Evolutionary conservation across 192 early-diverging fungal genomes (phyloP), one percentile per base, ranked within the genome.

Genomic region (Thamnidium elegans): DNA sequence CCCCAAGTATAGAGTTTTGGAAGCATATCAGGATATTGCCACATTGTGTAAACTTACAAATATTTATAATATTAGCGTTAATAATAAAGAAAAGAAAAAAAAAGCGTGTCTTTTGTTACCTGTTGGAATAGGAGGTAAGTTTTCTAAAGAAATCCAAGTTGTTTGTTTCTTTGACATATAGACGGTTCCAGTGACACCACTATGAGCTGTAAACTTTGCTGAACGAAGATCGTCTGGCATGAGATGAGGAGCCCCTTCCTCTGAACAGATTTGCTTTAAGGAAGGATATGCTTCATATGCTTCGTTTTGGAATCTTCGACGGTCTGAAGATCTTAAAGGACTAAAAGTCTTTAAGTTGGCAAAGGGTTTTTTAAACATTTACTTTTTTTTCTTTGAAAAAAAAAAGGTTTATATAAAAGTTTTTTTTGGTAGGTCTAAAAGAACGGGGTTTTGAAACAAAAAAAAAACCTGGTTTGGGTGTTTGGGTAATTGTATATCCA

Each of bases 331-430:
- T 7, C 90, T 80, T 21, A 93, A 67, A 26, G 81, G 71, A 30
- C 86, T 83, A 67, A 84, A 90, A 10, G 84, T 70, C 66, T 94
- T 94, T 39, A 87, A 71, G 15, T 71, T 79, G 9, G 83, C 70
- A 48, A 86, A 72, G 0, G 88, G 86, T 69, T 91, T 92, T 62
- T 89, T 91, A 69, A 91, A 91, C 89, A 91, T 91, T n/a, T n/a
- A n/a, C n/a, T n/a, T n/a, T n/a, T n/a, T n/a, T n/a, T n/a, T n/a
- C n/a, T n/a, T n/a, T n/a, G n/a, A n/a, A n/a, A n/a, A n/a, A n/a
- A n/a, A n/a, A n/a, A n/a, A n/a, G n/a, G n/a, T n/a, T n/a, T n/a
- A n/a, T n/a, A n/a, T n/a, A n/a, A n/a, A n/a, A n/a, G n/a, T n/a
- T n/a, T n/a, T n/a, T n/a, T n/a, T n/a, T n/a, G n/a, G n/a, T n/a